Base-by-base conservation (phyloP, 768 basidiomycete species). In the Exidia glandulosa region DNA sequence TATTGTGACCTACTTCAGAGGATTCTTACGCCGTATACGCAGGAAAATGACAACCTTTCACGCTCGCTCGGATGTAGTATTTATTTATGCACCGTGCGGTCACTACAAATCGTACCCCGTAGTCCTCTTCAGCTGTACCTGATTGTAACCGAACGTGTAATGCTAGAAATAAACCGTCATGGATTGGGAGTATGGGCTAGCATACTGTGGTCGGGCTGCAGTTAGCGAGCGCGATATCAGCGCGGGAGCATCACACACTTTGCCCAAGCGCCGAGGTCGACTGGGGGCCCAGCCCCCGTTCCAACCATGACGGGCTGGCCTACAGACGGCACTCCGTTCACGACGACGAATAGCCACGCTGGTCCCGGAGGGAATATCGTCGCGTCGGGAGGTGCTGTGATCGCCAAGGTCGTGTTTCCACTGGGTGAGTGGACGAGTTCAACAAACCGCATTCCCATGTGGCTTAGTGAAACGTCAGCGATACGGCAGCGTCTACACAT, bases 331-430 rank as follows among this genome's bases (percentile, higher is more conserved):
- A 87, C 71, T n/a, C 77, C 86, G 59, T 82, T 75, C 2, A 77
- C 79, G 25, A 90, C 73, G n/a, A 90, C 66, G 63, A 80, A 86
- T 13, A 92, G 63, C 82, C 84, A 91, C 13, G 81, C 90, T 2
- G 90, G 88, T 3, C 90, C 90, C 54, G 90, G 90, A 9, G 90
- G 87, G 62, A 90, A 90, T 16, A 90, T 68, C 57, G 73, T 74
- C 1, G 77, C 76, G 65, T 82, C 74, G 2, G 87, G 85, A 2
- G 90, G 90, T 1, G 82, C 84, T 2, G 72, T 73, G n/a, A 90
- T 71, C 50, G 74, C 77, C 50, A 95, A 69, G 3, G 74, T 76
- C 59, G 79, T 85, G 16, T n/a, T n/a, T n/a, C 86, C 68, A 30
- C 79, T 75, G 57, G 75, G 73, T 27, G 78, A 75, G 68, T 92